Evolutionary conservation across 768 basidiomycete genomes (phyloP).

Genomic region (Pleurotus tuber-regium): DNA sequence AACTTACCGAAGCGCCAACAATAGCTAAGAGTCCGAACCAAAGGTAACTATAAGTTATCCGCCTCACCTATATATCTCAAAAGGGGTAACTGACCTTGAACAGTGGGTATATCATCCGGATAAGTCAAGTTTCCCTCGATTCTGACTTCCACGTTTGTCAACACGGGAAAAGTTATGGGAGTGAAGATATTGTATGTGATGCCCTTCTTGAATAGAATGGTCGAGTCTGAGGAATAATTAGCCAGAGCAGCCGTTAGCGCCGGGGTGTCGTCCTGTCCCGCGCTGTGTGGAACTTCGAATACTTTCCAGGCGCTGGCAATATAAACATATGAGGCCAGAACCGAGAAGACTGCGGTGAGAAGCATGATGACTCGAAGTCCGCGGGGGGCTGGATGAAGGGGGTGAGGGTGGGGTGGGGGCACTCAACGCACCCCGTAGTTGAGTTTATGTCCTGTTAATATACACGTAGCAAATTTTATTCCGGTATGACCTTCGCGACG

Average conservation of each 20-base stretch:
- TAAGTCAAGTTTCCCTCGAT: constrained; percentile 60
- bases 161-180: constrained; percentile 50
- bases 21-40: constrained; percentile 27
- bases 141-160: constrained; percentile 55
- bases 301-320: constrained; percentile 41
- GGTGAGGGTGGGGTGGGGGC: neutral
- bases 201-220: constrained; percentile 56
- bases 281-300: constrained; percentile 47
- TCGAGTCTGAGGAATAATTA: constrained; percentile 38
- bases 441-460: no score
- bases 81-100: constrained; percentile 38
- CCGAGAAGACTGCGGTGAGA: neutral
- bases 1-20: constrained; percentile 44
- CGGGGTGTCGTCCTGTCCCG: constrained; percentile 51
- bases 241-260: constrained; percentile 42
- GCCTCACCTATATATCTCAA: neutral
- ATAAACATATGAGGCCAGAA: constrained; percentile 22
- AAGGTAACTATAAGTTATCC: neutral
- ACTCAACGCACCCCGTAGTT: no score
- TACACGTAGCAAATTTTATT: neutral
- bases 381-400: neutral
- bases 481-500: neutral
- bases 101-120: constrained; percentile 45
- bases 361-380: constrained; percentile 4
- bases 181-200: constrained; percentile 61